These are phyloP conservation scores for Colletotrichum caudatum DNA, from an alignment of 2,329 filamentous ascomycete species.

Conservation along the genomic window DNA sequence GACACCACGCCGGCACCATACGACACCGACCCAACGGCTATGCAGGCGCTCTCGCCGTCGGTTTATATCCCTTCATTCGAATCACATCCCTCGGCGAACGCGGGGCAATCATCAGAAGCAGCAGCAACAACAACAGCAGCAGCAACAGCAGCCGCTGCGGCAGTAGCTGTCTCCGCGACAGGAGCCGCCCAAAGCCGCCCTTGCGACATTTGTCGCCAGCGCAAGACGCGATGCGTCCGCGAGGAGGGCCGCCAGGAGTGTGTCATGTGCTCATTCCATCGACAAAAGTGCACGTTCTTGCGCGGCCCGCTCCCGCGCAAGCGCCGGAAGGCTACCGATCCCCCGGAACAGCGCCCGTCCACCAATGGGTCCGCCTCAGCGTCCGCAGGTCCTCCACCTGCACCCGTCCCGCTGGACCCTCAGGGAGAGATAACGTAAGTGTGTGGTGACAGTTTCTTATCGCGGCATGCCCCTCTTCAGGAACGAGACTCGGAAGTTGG, in stretches of 20 bases:
- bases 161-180: constrained; percentile 12
- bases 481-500: background rate
- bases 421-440: constrained; percentile 42
- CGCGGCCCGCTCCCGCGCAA: constrained; percentile 51
- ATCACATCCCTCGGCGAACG: constrained; percentile 15
- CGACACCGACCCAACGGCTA: constrained; percentile 20
- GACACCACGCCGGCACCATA: constrained; percentile 34
- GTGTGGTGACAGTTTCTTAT: constrained; percentile 8
- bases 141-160: constrained; percentile 6
- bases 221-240: constrained; percentile 75
- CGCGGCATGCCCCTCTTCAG: background rate
- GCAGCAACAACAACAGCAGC: constrained; percentile 5
- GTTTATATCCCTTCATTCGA: constrained; percentile 23
- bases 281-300: constrained; percentile 75
- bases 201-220: constrained; percentile 74
- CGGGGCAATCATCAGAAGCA: constrained; percentile 1
- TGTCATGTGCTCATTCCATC: constrained; percentile 74
- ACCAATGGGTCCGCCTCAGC: constrained; percentile 36
- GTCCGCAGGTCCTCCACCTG: constrained; percentile 26
- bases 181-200: constrained; percentile 52
- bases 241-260: constrained; percentile 70
- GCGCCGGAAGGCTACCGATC: constrained; percentile 46
- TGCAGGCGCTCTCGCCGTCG: constrained; percentile 21
- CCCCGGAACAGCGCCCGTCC: constrained; percentile 42
- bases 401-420: constrained; percentile 35